Base-by-base conservation (phyloP, 495 filamentous ascomycete species). In the Podospora comata region DNA sequence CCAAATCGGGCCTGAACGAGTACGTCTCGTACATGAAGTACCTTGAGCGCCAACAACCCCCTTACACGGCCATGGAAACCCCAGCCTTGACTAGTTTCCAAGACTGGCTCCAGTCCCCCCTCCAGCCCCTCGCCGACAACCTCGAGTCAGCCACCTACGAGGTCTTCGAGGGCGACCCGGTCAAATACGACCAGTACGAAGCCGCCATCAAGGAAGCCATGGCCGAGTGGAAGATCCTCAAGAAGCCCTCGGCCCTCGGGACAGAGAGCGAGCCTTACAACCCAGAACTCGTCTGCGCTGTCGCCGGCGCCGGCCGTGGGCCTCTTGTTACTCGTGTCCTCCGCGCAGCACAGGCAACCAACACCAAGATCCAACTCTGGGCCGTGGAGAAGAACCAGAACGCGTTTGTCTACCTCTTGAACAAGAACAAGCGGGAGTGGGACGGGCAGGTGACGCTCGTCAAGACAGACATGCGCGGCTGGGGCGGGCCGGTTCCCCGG, bases 341-440 rank as follows among this genome's bases (percentile, higher is more conserved):
- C 27, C 86, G 85, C 62, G 95, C 95, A 27, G 93, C 91, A 76
- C 82, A 87, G 44, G 78, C 79, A n/a, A 89, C 92, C 11, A 88
- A 89, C 11, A 89, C 97, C 4, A 78, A 85, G 7, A 90, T 99
- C 65, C 89, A 91, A 58, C 81, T 96, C 20, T 97, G 92, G 89
- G 96, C 92, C 0, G 85, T 99, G 4, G 95, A 99, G 80, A 99
- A 99, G 85, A 99, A 99, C 73, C 94, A 92, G 1, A 97, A 98
- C 78, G 95, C 95, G 3, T 97, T 92, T 74, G 93, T 99, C 57
- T 86, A 97, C 65, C 85, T 99, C 18, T 88, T 96, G 61, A 84
- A 90, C 19, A 91, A 95, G 69, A 99, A 99, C 74, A 39, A 89
- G 72, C 80, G 80, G 2, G 84, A 85, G 55, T 99, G 95, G 95